Evolutionary conservation across 306 rosid species (phyloP), one percentile per base, ranked within the genome.

Genomic region (Adenanthera pavonina): DNA sequence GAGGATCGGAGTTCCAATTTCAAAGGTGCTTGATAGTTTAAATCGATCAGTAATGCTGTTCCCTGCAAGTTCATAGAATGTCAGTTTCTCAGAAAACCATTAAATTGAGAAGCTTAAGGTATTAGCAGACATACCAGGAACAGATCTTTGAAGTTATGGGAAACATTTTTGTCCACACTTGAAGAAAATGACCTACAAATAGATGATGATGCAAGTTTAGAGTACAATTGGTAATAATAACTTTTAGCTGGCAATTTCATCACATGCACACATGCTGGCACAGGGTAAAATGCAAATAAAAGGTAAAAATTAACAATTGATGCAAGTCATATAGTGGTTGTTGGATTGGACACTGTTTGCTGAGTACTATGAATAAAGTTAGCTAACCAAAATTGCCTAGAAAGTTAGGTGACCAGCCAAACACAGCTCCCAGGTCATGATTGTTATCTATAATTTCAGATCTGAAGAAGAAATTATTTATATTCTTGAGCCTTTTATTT

Each of bases 161-260:
- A 89, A 79, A 87, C 89, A 84, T 95, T 93, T 76, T 89, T 80
- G 25, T 89, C 89, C 9, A 71, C 75, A 67, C 89, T 80, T 36
- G 86, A 80, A 77, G 85, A 61, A n/a, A 89, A 25, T 8, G 92
- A 94, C 90, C 98, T 94, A 80, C 77, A 89, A 69, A 51, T 41
- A 44, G 64, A 73, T 33, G 17, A 47, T 56, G 10, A 41, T 33
- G 48, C 36, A 75, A 74, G 72, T 54, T 86, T 19, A 84, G 85
- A n/a, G 64, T 71, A 68, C 16, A 74, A 34, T 70, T 54, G 61
- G 75, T 46, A 66, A 53, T 34, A 72, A 74, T 36, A 68, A 53
- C 64, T 8, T 5, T 34, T 81, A 74, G 76, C 47, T 17, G 53
- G 79, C 72, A 0, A 48, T 76, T 72, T 72, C 81, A 80, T 57